Conservation (phyloP, 192 early-diverging fungal genomes). For the Paraglomus brasilianum region DNA sequence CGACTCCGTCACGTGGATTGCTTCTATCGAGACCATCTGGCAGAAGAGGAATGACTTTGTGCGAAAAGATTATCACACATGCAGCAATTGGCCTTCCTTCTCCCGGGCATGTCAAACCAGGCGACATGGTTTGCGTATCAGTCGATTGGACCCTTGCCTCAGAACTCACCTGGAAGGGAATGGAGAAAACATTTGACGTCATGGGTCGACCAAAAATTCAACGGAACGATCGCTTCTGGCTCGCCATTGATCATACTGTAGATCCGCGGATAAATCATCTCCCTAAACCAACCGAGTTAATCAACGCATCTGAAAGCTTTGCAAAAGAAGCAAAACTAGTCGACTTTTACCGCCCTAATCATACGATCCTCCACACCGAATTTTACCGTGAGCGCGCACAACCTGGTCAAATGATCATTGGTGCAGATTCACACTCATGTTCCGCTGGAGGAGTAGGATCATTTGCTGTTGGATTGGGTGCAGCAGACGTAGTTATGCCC, state of each 20-base stretch:
- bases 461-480: slow-evolving; percentile 78
- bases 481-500: slow-evolving; percentile 82
- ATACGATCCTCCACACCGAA: slow-evolving; percentile 81
- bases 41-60: slow-evolving; percentile 71
- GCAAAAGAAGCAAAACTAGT: slow-evolving; percentile 71
- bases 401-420: slow-evolving; percentile 77
- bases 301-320: slow-evolving; percentile 62
- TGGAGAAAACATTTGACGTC: slow-evolving; percentile 80
- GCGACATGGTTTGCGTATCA: slow-evolving; percentile 77
- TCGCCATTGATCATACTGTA: slow-evolving; percentile 76
- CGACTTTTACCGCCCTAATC: slow-evolving; percentile 75
- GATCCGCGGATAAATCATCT: slow-evolving; percentile 75
- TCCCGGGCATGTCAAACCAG: slow-evolving; percentile 69
- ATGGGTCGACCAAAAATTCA: slow-evolving; percentile 75
- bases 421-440: slow-evolving; percentile 81
- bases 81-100: slow-evolving; percentile 67
- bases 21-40: slow-evolving; percentile 48
- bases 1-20: slow-evolving; percentile 34
- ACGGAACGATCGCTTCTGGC: slow-evolving; percentile 82
- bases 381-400: slow-evolving; percentile 82
- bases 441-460: slow-evolving; percentile 78
- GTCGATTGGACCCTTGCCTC: slow-evolving; percentile 84
- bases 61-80: slow-evolving; percentile 78
- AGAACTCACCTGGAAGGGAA: slow-evolving; percentile 82
- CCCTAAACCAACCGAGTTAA: slow-evolving; percentile 65